Evolutionary conservation across 78 protist genomes (phyloP).

Genomic region (Dictyostelium brefeldianum): DNA sequence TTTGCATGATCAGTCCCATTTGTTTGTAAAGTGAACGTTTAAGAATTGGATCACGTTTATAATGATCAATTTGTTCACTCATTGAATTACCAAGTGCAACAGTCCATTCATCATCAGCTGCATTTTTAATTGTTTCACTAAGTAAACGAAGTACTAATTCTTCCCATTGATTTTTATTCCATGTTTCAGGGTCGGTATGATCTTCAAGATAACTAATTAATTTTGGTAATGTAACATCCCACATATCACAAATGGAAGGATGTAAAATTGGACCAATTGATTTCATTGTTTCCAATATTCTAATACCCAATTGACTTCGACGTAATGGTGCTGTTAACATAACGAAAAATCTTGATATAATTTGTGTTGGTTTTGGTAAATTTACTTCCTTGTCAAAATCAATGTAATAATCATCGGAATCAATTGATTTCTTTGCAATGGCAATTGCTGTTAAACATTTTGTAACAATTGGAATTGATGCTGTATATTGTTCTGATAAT

Average conservation of each 20-base stretch:
- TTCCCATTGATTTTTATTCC: conserved; percentile 72
- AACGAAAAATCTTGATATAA: conserved; percentile 81
- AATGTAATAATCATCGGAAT: conserved; percentile 75
- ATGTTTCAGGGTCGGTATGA: conserved; percentile 23
- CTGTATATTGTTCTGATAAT: conserved; percentile 43
- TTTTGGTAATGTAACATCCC: conserved; percentile 86
- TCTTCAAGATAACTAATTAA: conserved; percentile 51
- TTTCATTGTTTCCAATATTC: conserved; percentile 41
- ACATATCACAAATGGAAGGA: conserved; percentile 84
- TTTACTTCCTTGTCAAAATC: conserved; percentile 86
- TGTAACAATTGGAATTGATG: conserved; percentile 54
- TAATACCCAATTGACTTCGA: conserved; percentile 57
- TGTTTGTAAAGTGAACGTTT: conserved; percentile 56
- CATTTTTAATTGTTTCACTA: conserved; percentile 67
- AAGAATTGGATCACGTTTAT: conserved; percentile 47
- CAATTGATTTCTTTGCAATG: conserved; percentile 19
- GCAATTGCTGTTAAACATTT: conserved; percentile 63
- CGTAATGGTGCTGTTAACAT: conserved; percentile 67
- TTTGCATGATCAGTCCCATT: conserved; percentile 77
- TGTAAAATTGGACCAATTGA: conserved; percentile 80
- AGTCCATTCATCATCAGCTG: conserved; percentile 88
- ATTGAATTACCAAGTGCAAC: conserved; percentile 49
- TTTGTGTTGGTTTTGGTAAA: conserved; percentile 84
- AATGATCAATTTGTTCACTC: conserved; percentile 69
- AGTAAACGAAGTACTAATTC: conserved; percentile 68